Evolutionary conservation across 768 basidiomycete species (phyloP).

Genomic region (Psilocybe tampanensis): DNA sequence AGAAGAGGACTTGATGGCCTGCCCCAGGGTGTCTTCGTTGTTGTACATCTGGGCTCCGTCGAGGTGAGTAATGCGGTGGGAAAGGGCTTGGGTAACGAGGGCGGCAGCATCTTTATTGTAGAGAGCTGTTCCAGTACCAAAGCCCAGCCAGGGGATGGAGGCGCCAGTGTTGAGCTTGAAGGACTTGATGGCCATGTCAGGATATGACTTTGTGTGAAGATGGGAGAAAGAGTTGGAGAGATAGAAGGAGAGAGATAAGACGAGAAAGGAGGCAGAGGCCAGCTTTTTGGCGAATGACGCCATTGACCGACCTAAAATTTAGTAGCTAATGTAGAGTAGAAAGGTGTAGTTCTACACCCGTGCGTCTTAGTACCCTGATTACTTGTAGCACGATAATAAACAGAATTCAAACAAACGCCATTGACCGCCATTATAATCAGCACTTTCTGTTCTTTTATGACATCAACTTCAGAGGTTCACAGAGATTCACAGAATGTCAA

Average conservation of each 20-base stretch:
- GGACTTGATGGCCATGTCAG: conserved; percentile 24
- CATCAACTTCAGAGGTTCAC: no score
- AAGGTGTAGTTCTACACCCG: no score
- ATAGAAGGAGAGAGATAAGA: conserved; percentile 1
- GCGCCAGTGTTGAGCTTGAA: conserved; percentile 59
- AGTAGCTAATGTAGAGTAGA: no score
- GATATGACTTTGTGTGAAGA: conserved; percentile 17
- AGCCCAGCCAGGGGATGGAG: conserved; percentile 57
- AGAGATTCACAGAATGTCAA: not conserved
- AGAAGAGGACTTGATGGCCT: conserved; percentile 50
- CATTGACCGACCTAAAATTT: no score
- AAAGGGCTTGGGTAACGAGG: conserved; percentile 48
- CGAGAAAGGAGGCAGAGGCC: not conserved
- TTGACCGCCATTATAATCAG: no score
- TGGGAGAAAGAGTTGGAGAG: conserved; percentile 10
- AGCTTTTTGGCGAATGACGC: not conserved
- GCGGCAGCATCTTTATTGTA: conserved; percentile 44
- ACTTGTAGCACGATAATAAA: no score
- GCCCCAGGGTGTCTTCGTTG: conserved; percentile 57
- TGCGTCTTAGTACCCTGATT: no score
- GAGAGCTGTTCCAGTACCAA: conserved; percentile 63
- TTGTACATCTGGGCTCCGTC: conserved; percentile 64
- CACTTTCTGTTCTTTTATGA: no score
- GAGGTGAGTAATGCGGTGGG: conserved; percentile 59
- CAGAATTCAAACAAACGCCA: no score